Evolutionary conservation across 495 filamentous ascomycete species (phyloP), one percentile per base, ranked within the genome.

Genomic region (Penicillium tannophilum): DNA sequence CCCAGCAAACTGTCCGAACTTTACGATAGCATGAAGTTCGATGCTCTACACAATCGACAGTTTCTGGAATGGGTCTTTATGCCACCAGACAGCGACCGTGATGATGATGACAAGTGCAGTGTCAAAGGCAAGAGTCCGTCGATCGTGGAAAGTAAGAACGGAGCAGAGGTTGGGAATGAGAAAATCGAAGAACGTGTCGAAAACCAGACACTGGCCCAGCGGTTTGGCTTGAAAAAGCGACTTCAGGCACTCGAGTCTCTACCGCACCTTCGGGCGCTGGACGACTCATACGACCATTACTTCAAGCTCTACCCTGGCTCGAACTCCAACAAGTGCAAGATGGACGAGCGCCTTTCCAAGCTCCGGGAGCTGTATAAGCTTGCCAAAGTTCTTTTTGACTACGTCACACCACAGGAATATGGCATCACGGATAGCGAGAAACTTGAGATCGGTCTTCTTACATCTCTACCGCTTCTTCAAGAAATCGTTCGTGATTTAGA

Each of bases 21-120:
- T 2, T 98, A 98, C 68, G 94, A 98, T 72, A 97, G 92, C 30
- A 97, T 98, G 93, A 98, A 98, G 70, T 98, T 97, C 63, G 94
- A 98, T 66, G 94, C 95, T 2, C 82, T 98, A 24, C 94, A 98
- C 71, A 98, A 98, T 70, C 86, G 95, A 5, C 90, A 90, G 58
- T 98, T 97, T 59, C 77, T 98, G n/a, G 95, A 98, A 73, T 97
- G 93, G 88, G 90, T 97, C 3, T 98, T 98, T 67, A 96, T 91
- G 59, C 95, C 94, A 3, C 66, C 82, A 74, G 69, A 84, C 70
- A 62, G 84, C 89, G 77, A 78, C 86, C 50, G 90, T 77, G 67
- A 82, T 70, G 63, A 87, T 84, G 78, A 78, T 87, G 58, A 91
- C 47, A 84, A 88, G 30, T 56, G 59, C 12, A 66, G 69, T 6